These are phyloP conservation scores for Sporothrix luriei DNA, from an alignment of 2,329 filamentous ascomycete species.

Conservation along the genomic window DNA sequence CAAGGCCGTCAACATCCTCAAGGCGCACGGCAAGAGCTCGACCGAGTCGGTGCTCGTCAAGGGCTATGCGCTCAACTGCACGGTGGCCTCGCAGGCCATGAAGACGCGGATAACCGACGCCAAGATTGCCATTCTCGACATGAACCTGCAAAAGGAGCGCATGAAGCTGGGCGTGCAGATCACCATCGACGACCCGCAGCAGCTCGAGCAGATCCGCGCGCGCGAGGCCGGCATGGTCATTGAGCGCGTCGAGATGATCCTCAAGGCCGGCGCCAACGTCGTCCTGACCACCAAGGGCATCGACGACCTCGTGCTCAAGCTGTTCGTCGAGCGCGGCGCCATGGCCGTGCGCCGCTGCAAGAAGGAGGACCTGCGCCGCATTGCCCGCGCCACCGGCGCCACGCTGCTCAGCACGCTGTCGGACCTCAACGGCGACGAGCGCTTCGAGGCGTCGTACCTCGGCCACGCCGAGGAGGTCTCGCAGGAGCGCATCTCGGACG, in stretches of 20 bases:
- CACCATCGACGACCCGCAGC: constrained; percentile 94
- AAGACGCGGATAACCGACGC: constrained; percentile 87
- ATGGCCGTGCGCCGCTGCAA: constrained; percentile 97
- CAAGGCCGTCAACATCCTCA: constrained; percentile 98
- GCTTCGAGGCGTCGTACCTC: constrained; percentile 86
- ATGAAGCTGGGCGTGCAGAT: constrained; percentile 99
- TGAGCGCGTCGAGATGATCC: constrained; percentile 93
- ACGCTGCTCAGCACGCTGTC: constrained; percentile 91
- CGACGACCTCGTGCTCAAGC: constrained; percentile 91
- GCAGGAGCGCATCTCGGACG: constrained; percentile 98
- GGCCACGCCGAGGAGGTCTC: constrained; percentile 92
- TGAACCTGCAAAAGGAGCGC: constrained; percentile 97
- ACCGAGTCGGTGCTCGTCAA: constrained; percentile 88
- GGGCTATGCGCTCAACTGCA: constrained; percentile 98
- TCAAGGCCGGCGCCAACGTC: constrained; percentile 96
- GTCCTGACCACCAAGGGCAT: constrained; percentile 98
- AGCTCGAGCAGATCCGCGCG: constrained; percentile 94
- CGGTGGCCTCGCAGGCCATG: constrained; percentile 97
- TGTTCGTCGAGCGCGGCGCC: constrained; percentile 89
- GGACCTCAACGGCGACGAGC: constrained; percentile 95
- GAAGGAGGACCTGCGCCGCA: constrained; percentile 95
- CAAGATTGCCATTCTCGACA: constrained; percentile 95
- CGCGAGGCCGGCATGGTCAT: constrained; percentile 91
- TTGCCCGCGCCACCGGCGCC: constrained; percentile 93
- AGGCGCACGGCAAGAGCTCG: constrained; percentile 93